Base-by-base conservation (phyloP, 1,284 basidiomycete species). In the Bondarzewia mesenterica region DNA sequence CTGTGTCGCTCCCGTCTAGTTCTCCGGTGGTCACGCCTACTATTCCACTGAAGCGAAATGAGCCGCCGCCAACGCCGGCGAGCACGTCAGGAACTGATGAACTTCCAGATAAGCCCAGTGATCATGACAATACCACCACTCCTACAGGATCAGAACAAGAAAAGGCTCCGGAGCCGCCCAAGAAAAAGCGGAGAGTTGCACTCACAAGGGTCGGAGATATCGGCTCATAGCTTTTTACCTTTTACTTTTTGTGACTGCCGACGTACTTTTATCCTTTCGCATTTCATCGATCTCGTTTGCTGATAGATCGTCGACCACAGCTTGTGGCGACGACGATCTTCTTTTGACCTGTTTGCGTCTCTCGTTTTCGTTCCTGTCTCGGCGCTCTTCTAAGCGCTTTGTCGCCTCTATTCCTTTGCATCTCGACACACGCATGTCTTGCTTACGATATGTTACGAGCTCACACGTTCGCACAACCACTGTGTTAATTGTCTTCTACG, bases 131-230 rank as follows among this genome's bases (percentile, higher is more conserved):
- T 8, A 35, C 14, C 32, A 22, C 37, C 7, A 50, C 36, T 50
- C 60, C 10, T 54, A 32, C 44, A 50, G 40, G 36, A 16, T 12
- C 43, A 50, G 23, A 49, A 43, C 41, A 49, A 44, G 46, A 53
- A 32, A 51, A 54, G 25, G 56, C 57, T 26, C 58, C 60, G 52
- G 62, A 62, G 52, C 65, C 63, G 7, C 85, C 88, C 7, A 95
- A 91, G 78, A 95, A 95, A 71, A 95, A 93, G 68, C 77, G 92
- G 50, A 74, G 92, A 27, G 82, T 94, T 16, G 88, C 80, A 27
- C 73, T 93, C 57, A 93, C 85, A 12, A 77, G 73, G 23, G 76
- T 89, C 2, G 75, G 79, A 16, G 86, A 84, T 63, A 54, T 86
- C 53, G 80, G 60, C 37, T 63, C 62, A 46, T 71, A 50, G 65